Percentiles rank a stretch among this genome's conserved stretches.
Conservation (phyloP, 768 basidiomycete species). For the Calvatia gigantea region DNA sequence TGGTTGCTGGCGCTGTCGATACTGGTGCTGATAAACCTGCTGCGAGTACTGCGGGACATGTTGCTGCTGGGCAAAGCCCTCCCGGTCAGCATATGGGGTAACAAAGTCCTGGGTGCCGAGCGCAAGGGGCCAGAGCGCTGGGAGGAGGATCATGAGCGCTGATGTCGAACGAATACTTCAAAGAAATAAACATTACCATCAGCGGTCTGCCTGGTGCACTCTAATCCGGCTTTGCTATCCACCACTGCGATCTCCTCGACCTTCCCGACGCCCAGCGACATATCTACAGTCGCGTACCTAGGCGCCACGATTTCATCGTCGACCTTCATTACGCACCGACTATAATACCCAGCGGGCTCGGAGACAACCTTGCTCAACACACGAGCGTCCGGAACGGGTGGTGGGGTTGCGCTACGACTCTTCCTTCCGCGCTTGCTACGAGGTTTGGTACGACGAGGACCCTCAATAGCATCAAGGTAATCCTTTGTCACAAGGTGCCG, state of each 20-base stretch:
- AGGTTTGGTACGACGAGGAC: constrained; percentile 20
- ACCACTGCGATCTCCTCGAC: background rate
- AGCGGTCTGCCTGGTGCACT: background rate
- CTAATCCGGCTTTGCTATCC: background rate
- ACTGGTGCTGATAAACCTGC: background rate
- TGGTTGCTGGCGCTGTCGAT: background rate
- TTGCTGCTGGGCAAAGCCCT: background rate
- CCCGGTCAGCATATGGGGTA: background rate
- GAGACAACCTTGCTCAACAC: background rate
- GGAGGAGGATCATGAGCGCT: background rate
- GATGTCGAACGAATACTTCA: background rate
- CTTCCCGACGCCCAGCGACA: background rate
- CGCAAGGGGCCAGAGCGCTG: background rate
- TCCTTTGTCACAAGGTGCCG: constrained; percentile 22
- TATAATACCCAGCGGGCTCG: background rate
- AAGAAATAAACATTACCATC: background rate
- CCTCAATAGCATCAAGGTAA: constrained; percentile 25
- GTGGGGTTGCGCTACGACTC: background rate
- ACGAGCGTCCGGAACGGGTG: background rate
- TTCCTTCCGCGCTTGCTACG: constrained; percentile 14
- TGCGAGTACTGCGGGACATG: background rate
- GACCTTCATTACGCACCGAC: background rate
- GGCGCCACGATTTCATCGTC: background rate
- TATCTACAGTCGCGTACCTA: background rate
- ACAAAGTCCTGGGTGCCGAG: background rate